Percentiles rank a stretch among this genome's conserved stretches.
These are phyloP conservation scores for Pythium guiyangense DNA, from an alignment of 352 stramenopile species.

Conservation along the genomic window DNA sequence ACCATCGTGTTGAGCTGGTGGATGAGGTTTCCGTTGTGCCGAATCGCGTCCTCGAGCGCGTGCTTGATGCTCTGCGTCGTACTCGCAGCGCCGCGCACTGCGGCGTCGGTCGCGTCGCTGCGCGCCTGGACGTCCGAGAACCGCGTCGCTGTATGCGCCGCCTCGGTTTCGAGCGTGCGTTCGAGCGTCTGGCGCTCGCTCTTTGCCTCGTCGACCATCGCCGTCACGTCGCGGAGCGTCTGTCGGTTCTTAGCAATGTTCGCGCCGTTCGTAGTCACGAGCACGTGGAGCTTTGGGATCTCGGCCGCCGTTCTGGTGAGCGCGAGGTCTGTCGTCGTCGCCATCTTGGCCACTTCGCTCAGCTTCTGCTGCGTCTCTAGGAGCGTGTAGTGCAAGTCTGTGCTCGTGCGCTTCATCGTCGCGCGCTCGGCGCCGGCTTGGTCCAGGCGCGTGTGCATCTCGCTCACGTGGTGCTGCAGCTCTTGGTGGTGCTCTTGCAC, in stretches of 20 bases:
- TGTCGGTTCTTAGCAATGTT: conserved; percentile 48
- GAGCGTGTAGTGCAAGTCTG: conserved; percentile 31
- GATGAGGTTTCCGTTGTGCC: conserved; percentile 53
- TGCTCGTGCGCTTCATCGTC: conserved; percentile 27
- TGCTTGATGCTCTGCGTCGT: conserved; percentile 24
- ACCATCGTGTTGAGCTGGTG: conserved; percentile 69
- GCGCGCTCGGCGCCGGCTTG: conserved; percentile 31
- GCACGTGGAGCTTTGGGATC: conserved; percentile 43
- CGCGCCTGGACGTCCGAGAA: conserved; percentile 25
- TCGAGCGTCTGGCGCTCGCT: conserved; percentile 19
- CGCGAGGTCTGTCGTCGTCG: conserved; percentile 32
- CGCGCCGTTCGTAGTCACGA: conserved; percentile 27
- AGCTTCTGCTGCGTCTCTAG: conserved; percentile 50
- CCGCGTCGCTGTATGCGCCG: conserved; percentile 11
- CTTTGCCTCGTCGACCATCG: conserved; percentile 30
- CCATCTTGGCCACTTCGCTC: conserved; percentile 35
- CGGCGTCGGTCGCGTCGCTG: conserved; percentile 26
- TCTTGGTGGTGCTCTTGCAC: conserved; percentile 48
- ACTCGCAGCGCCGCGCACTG: conserved; percentile 17
- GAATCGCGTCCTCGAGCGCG: conserved; percentile 34
- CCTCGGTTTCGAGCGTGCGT: conserved; percentile 27
- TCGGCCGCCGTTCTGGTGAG: conserved; percentile 38
- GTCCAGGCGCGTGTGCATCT: conserved; percentile 24
- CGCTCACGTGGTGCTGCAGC: conserved; percentile 21
- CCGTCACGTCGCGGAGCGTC: conserved; percentile 27